Evolutionary conservation across 1,139 yeast genomes (phyloP).

Genomic region (Trichomonascaceae sp.): DNA sequence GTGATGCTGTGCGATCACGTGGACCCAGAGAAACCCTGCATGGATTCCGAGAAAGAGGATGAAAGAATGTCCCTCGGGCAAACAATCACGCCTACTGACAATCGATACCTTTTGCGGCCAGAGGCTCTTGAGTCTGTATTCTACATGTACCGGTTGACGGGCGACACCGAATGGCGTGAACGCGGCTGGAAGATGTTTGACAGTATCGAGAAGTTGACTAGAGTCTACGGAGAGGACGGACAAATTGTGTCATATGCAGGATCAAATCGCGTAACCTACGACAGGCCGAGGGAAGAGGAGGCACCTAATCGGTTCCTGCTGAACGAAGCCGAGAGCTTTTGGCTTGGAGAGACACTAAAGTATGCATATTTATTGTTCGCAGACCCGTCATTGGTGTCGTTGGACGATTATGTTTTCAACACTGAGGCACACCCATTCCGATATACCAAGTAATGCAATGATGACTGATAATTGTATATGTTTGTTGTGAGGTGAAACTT

Average conservation of each 20-base stretch:
- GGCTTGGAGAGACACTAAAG: slow-evolving; percentile 73
- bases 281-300: slow-evolving; percentile 10
- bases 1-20: slow-evolving; percentile 24
- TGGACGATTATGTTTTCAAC: slow-evolving; percentile 63
- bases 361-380: slow-evolving; percentile 60
- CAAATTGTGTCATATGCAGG: slow-evolving; percentile 33
- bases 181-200: slow-evolving; percentile 58
- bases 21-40: neutral
- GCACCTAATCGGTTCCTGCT: slow-evolving; percentile 13
- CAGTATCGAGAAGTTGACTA: slow-evolving; percentile 29
- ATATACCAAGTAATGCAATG: slow-evolving; percentile 1
- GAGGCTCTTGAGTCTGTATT: slow-evolving; percentile 67
- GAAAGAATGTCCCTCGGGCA: no score
- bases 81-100: slow-evolving; percentile 7
- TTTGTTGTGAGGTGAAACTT: no score
- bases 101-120: slow-evolving; percentile 49
- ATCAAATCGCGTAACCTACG: slow-evolving; percentile 38
- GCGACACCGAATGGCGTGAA: slow-evolving; percentile 55
- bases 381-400: slow-evolving; percentile 42
- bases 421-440: slow-evolving; percentile 69
- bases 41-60: neutral
- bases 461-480: no score
- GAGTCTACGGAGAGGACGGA: slow-evolving; percentile 26
- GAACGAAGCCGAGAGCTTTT: slow-evolving; percentile 51
- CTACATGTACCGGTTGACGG: slow-evolving; percentile 62